Conservation (phyloP, 176 grass and related monocot species). For the Phragmites australis region DNA sequence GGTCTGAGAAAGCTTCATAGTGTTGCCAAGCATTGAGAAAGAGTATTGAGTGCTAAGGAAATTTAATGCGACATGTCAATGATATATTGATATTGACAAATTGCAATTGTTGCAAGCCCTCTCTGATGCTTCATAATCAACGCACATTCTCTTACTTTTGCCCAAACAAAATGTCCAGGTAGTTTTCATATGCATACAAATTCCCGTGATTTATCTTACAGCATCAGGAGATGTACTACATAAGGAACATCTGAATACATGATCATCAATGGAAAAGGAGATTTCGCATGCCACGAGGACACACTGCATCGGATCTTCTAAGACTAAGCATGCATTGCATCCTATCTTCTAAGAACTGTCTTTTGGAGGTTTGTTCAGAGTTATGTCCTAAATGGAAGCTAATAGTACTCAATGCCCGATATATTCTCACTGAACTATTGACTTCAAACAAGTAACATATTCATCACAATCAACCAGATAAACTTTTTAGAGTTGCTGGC, state of each 20-base stretch:
- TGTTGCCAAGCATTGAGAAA: constrained; percentile 12
- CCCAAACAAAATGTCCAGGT: background rate
- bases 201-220: constrained; percentile 12
- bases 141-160: background rate
- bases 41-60: background rate
- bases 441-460: background rate
- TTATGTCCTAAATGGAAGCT: background rate
- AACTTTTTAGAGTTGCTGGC: constrained; percentile 5
- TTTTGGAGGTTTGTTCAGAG: constrained; percentile 5
- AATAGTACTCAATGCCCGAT: background rate
- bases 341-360: background rate
- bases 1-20: constrained; percentile 11
- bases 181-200: constrained; percentile 7
- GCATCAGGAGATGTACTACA: constrained; percentile 13
- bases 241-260: constrained; percentile 5
- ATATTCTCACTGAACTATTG: background rate
- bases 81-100: constrained; percentile 23
- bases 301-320: constrained; percentile 12
- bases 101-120: constrained; percentile 15
- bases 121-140: constrained; percentile 31
- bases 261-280: background rate
- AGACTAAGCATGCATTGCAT: background rate
- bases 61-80: constrained; percentile 14
- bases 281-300: background rate
- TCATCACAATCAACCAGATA: background rate